A percentile compares a stretch with the other conserved stretches of the same genome.
Evolutionary conservation across 352 stramenopile species (phyloP).

Genomic region (Phytophthora sojae): DNA sequence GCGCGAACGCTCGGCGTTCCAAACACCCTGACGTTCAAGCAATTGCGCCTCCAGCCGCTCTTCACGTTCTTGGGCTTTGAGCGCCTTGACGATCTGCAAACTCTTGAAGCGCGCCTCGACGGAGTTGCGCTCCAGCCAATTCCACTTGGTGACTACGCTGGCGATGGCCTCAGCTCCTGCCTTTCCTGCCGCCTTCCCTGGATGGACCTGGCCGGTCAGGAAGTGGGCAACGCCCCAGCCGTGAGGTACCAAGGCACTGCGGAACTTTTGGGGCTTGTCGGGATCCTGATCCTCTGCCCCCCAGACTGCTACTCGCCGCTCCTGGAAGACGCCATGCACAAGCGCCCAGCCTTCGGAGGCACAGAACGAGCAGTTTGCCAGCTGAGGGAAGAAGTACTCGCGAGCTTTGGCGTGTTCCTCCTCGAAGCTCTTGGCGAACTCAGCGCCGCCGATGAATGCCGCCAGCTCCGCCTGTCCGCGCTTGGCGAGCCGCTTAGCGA

Average conservation of each 20-base stretch:
- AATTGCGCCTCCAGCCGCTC: slow-evolving; percentile 73
- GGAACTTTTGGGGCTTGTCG: slow-evolving; percentile 26
- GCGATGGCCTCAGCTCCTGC: slow-evolving; percentile 8
- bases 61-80: slow-evolving; percentile 78
- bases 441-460: slow-evolving; percentile 61
- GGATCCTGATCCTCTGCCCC: slow-evolving; percentile 4
- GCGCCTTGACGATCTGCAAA: slow-evolving; percentile 63
- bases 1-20: slow-evolving; percentile 65
- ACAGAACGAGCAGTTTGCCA: slow-evolving; percentile 63
- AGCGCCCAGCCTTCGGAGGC: slow-evolving; percentile 77
- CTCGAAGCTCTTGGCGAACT: slow-evolving; percentile 81
- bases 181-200: slow-evolving; percentile 9
- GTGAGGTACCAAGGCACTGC: slow-evolving; percentile 56
- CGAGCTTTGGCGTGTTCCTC: slow-evolving; percentile 62
- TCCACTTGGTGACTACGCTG: slow-evolving; percentile 35
- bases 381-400: slow-evolving; percentile 65
- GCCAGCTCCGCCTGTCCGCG: slow-evolving; percentile 60
- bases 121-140: slow-evolving; percentile 75
- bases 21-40: slow-evolving; percentile 64
- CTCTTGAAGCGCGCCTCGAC: slow-evolving; percentile 81
- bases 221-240: slow-evolving; percentile 85
- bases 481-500: slow-evolving; percentile 61
- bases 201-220: slow-evolving; percentile 47
- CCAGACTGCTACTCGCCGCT: slow-evolving; percentile 44
- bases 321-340: slow-evolving; percentile 79